Conservation (phyloP, 2,329 filamentous ascomycete genomes). For the Thermomyces lanuginosus region DNA sequence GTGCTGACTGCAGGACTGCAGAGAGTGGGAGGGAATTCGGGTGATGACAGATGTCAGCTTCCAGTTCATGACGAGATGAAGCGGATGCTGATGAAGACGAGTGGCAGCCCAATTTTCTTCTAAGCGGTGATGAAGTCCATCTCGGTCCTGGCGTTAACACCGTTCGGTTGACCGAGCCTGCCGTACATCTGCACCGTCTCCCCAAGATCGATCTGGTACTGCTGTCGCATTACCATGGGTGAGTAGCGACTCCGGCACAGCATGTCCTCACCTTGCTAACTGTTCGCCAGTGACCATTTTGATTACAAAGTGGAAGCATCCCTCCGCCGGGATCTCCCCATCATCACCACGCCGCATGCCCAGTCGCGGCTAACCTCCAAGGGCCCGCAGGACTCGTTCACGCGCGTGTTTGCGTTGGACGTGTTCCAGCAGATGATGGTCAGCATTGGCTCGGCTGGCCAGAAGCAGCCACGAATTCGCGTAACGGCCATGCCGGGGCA, state of each 20-base stretch:
- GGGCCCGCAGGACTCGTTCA: slow-evolving; percentile 35
- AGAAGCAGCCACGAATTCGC: slow-evolving; percentile 31
- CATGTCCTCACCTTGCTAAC: slow-evolving; percentile 1
- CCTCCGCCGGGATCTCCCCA: slow-evolving; percentile 39
- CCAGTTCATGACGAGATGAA: not conserved
- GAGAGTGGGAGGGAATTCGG: slow-evolving; percentile 25
- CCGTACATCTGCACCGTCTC: slow-evolving; percentile 42
- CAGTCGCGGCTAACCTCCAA: slow-evolving; percentile 34
- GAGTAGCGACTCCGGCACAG: slow-evolving; percentile 1
- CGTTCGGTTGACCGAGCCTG: slow-evolving; percentile 40
- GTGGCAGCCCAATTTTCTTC: slow-evolving; percentile 44
- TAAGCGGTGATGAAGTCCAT: slow-evolving; percentile 49
- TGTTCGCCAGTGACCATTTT: slow-evolving; percentile 33
- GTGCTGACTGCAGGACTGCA: slow-evolving; percentile 7
- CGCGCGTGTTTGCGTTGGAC: slow-evolving; percentile 38
- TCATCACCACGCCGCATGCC: slow-evolving; percentile 48
- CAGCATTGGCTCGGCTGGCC: slow-evolving; percentile 17
- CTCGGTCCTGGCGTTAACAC: slow-evolving; percentile 46
- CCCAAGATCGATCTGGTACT: slow-evolving; percentile 45
- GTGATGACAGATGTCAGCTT: slow-evolving; percentile 25
- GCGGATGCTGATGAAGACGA: not conserved
- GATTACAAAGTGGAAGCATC: slow-evolving; percentile 37
- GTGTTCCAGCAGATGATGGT: slow-evolving; percentile 38
- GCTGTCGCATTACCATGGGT: slow-evolving; percentile 48
- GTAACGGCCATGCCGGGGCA: slow-evolving; percentile 50